Percentiles rank a stretch among this genome's conserved stretches.
Conservation (phyloP, 1,284 basidiomycete species). For the Phellinidium pouzarii region DNA sequence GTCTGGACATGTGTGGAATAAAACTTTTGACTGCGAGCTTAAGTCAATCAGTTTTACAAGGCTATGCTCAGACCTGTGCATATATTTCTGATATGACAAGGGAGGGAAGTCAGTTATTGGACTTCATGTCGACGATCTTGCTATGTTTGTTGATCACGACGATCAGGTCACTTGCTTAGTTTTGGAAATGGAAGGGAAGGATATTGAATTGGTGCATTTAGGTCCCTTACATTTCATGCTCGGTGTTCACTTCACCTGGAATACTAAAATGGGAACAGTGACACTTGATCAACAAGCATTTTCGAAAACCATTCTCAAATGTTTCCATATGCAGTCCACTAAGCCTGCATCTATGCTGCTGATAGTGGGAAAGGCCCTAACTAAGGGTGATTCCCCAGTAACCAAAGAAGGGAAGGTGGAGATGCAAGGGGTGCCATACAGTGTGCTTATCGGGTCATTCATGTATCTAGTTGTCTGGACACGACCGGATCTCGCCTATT, state of each 20-base stretch:
- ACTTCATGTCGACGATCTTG: neutral
- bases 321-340: neutral
- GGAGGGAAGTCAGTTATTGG: neutral
- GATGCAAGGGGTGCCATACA: neutral
- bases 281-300: neutral
- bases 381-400: neutral
- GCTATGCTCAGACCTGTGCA: neutral
- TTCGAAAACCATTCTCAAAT: neutral
- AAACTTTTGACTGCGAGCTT: constrained; percentile 16
- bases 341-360: neutral
- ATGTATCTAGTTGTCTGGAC: neutral
- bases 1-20: constrained; percentile 24
- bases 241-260: constrained; percentile 30
- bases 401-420: neutral
- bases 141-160: constrained; percentile 19
- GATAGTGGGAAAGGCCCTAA: neutral
- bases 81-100: neutral
- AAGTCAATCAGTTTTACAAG: neutral
- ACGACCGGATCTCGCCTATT: constrained; percentile 18
- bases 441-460: neutral
- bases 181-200: constrained; percentile 19
- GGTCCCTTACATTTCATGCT: constrained; percentile 26
- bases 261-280: constrained; percentile 28
- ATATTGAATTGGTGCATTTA: neutral
- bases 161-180: neutral